phyloP scores from a whole-genome alignment of 1,284 basidiomycete species.

The Tylopilus sp. region DNA sequence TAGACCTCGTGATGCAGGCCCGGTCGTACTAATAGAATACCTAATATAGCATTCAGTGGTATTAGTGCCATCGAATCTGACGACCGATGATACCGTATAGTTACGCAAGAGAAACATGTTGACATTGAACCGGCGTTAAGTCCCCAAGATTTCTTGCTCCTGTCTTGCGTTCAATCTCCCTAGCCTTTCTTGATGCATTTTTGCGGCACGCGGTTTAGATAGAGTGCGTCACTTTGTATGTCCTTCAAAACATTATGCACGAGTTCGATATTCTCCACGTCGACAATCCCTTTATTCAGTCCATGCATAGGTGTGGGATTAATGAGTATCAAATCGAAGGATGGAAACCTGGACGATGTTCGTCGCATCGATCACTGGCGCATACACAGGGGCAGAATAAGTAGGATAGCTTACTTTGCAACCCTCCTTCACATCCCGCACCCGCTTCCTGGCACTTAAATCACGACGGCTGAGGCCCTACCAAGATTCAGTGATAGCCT shows the following conservation, averaged over 20 bases:
- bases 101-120: neutral
- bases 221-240: no score
- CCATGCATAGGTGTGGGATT: no score
- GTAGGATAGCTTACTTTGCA: conserved; percentile 2
- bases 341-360: neutral
- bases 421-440: conserved; percentile 27
- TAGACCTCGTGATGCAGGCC: neutral
- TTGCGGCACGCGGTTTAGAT: neutral
- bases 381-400: neutral
- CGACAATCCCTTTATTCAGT: no score
- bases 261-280: no score
- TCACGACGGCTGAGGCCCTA: conserved; percentile 16
- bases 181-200: neutral
- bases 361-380: conserved; percentile 3
- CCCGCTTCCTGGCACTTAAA: conserved; percentile 2
- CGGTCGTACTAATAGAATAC: no score
- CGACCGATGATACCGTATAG: neutral
- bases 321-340: neutral
- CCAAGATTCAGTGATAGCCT: conserved; percentile 17
- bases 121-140: neutral
- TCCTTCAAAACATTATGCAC: neutral
- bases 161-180: neutral
- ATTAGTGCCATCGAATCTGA: no score
- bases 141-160: neutral
- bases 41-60: neutral